Percentiles rank a stretch among this genome's conserved stretches.
Conservation (phyloP, 805 yeast genomes). For the Jamesozyma spencerorum region DNA sequence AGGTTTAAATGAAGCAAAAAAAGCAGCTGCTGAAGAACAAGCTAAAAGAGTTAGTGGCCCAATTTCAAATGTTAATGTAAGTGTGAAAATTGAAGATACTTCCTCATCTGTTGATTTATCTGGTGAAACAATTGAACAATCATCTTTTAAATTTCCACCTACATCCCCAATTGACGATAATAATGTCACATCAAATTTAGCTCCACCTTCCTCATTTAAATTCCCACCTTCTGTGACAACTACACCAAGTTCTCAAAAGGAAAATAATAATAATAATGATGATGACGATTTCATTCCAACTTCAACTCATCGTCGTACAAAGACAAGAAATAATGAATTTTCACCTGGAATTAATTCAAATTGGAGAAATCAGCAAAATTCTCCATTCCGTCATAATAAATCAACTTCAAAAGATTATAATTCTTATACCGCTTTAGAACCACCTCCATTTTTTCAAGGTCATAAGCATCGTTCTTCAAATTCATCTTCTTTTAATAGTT, state of each 20-base stretch:
- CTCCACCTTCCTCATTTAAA: constrained; percentile 46
- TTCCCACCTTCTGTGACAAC: constrained; percentile 44
- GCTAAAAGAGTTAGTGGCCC: constrained; percentile 45
- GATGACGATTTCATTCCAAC: constrained; percentile 26
- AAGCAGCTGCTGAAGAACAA: constrained; percentile 90
- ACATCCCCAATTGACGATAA: constrained; percentile 15
- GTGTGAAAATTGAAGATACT: constrained; percentile 13
- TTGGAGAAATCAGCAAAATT: constrained; percentile 46
- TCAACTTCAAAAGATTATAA: constrained; percentile 22
- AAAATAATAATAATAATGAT: constrained; percentile 7
- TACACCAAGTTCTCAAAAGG: neutral
- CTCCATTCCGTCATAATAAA: constrained; percentile 28
- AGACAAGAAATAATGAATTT: constrained; percentile 19
- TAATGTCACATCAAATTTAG: constrained; percentile 16
- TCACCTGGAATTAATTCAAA: constrained; percentile 41
- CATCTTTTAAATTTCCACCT: constrained; percentile 27
- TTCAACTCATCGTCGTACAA: constrained; percentile 25
- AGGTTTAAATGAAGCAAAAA: constrained; percentile 85
- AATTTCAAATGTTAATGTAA: neutral
- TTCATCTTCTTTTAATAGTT: constrained; percentile 45
- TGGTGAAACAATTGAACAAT: constrained; percentile 10
- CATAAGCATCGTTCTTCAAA: constrained; percentile 70
- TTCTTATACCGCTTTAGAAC: constrained; percentile 25
- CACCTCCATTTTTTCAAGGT: constrained; percentile 47
- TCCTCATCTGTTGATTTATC: constrained; percentile 1